Conservation (phyloP, 1,284 basidiomycete genomes). For the Puccinia polysora region DNA sequence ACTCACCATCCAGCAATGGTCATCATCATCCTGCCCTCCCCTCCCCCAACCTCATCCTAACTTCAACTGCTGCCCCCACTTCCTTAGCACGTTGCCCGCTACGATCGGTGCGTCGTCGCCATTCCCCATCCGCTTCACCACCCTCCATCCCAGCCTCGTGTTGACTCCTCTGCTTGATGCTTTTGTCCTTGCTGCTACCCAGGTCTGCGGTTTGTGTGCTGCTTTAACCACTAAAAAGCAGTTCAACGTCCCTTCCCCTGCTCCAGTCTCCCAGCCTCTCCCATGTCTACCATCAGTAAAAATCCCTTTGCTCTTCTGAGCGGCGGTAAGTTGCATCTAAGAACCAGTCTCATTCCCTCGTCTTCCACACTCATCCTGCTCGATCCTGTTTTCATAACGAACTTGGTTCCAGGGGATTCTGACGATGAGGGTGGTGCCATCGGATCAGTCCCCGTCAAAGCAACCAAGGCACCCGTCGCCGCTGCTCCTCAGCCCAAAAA, state of each 20-base stretch:
- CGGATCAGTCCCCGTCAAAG: slow-evolving; percentile 7
- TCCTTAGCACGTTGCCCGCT: neutral
- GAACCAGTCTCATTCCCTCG: neutral
- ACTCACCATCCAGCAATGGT: neutral
- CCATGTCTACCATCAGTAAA: slow-evolving; percentile 38
- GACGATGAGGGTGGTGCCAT: slow-evolving; percentile 35
- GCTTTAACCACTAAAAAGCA: slow-evolving; percentile 44
- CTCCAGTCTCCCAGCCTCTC: neutral
- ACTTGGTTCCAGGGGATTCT: slow-evolving; percentile 30
- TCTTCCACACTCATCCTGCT: neutral
- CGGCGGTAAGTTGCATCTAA: slow-evolving; percentile 40
- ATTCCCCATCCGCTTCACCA: neutral
- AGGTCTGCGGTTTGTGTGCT: slow-evolving; percentile 42
- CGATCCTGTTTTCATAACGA: neutral
- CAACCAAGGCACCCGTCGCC: slow-evolving; percentile 10
- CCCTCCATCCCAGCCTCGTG: neutral
- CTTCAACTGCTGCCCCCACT: too few relatives aligned
- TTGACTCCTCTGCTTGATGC: neutral
- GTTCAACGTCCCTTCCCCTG: slow-evolving; percentile 24
- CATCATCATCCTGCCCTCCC: neutral
- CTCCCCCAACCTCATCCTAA: neutral
- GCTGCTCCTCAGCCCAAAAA: slow-evolving; percentile 31
- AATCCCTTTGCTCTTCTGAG: slow-evolving; percentile 43
- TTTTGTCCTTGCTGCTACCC: neutral
- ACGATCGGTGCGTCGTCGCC: slow-evolving; percentile 20